Conservation (phyloP, 176 grass and related monocot species). For the Elaeis guineensis region DNA sequence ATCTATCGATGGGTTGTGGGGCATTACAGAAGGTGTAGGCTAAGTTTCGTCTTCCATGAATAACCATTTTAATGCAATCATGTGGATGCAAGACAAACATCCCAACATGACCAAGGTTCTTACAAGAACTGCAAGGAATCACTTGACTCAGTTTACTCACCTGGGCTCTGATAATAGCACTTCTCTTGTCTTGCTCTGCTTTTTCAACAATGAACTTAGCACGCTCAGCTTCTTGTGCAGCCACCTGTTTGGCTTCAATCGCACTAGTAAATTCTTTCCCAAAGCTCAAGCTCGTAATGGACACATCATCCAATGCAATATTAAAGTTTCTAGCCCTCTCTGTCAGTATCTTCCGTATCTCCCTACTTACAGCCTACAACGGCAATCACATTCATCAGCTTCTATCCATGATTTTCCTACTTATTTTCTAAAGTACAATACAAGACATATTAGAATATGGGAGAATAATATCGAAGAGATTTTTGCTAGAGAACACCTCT, state of each 20-base stretch:
- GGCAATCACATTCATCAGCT: slow-evolving; percentile 4
- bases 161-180: slow-evolving; percentile 70
- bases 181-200: slow-evolving; percentile 75
- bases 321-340: slow-evolving; percentile 91
- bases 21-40: too few relatives aligned
- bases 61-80: too few relatives aligned
- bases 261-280: slow-evolving; percentile 91
- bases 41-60: too few relatives aligned
- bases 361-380: slow-evolving; percentile 86
- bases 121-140: too few relatives aligned
- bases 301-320: slow-evolving; percentile 85
- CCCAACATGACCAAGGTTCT: too few relatives aligned
- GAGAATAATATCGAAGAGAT: too few relatives aligned
- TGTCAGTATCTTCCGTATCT: slow-evolving; percentile 95
- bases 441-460: too few relatives aligned
- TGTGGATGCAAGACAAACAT: too few relatives aligned
- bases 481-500: slow-evolving; percentile 37
- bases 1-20: too few relatives aligned
- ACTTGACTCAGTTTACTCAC: slow-evolving; percentile 11
- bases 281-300: slow-evolving; percentile 90
- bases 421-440: too few relatives aligned
- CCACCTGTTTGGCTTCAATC: slow-evolving; percentile 96
- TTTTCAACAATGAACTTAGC: slow-evolving; percentile 91
- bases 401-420: too few relatives aligned
- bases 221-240: slow-evolving; percentile 79